Evolutionary conservation across 78 protist genomes (phyloP), one percentile per base, ranked within the genome.

Genomic region (Parvularia atlantis): DNA sequence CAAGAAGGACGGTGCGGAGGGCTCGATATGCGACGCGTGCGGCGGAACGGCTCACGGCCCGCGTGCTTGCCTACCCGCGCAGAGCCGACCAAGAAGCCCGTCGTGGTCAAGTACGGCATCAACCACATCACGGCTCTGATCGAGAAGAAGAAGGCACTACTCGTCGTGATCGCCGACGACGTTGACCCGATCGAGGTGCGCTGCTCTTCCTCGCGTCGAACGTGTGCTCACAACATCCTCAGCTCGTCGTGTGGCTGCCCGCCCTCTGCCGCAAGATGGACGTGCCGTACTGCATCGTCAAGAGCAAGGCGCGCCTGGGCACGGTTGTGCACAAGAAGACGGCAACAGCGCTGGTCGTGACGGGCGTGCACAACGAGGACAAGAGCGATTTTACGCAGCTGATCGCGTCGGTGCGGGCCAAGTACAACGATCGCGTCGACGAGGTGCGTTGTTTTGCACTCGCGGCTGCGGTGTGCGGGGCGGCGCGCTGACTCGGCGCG

Each of bases 161-260:
- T 97, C 41, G 99, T 97, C 52, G 91, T 96, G 71, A 94, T 97
- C 58, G 99, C 99, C 2, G 91, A 88, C 91, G 99, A 95, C 60
- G 97, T 96, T n/a, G 98, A 91, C 85, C 99, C 99, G 66, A 77
- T 96, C 66, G 99, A 94, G 85, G n/a, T n/a, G n/a, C n/a, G n/a
- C n/a, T n/a, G n/a, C n/a, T n/a, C 85, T 81, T 30, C 58, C n/a
- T n/a, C n/a, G n/a, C n/a, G n/a, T n/a, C n/a, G n/a, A n/a, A n/a
- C n/a, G n/a, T n/a, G n/a, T n/a, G n/a, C n/a, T 43, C 10, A 43
- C 48, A 5, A 5, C 48, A 43, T 10, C 9, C 43, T 16, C 69
- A 93, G 90, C 56, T 95, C 40, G 98, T 95, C 57, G 50, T 94
- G 62, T 94, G 90, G 91, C 78, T 97, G 30, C 99, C 99, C 50